Percentiles rank a stretch among this genome's conserved stretches.
Evolutionary conservation across 2,329 filamentous ascomycete species (phyloP).

Genomic region (Colletotrichum australisinense): DNA sequence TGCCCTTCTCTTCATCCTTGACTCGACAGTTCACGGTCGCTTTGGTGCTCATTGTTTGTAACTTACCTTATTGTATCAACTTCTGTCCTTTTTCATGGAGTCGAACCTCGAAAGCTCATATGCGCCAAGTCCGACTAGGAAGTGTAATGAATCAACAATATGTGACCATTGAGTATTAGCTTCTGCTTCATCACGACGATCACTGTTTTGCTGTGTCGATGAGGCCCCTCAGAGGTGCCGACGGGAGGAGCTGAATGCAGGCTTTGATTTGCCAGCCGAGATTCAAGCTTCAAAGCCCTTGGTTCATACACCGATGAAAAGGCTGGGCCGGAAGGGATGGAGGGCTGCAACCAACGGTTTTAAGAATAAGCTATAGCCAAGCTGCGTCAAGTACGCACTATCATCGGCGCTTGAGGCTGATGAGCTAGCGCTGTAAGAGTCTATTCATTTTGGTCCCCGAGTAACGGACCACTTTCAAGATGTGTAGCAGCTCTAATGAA

Average conservation of each 20-base stretch:
- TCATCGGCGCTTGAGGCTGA: neutral
- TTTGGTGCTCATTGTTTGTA: neutral
- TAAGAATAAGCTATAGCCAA: neutral
- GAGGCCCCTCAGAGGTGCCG: neutral
- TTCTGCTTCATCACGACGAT: neutral
- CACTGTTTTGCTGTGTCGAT: neutral
- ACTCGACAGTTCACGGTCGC: neutral
- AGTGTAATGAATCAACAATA: neutral
- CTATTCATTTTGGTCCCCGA: neutral
- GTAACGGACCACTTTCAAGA: neutral
- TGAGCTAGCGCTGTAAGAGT: neutral
- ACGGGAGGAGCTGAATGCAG: neutral
- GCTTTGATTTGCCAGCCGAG: neutral
- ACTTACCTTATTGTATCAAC: neutral
- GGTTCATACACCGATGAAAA: constrained; percentile 2
- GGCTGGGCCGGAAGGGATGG: no score
- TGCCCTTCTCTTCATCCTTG: neutral
- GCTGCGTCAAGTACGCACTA: neutral
- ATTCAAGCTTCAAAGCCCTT: constrained; percentile 4
- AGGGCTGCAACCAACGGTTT: neutral
- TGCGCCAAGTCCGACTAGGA: neutral
- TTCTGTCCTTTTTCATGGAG: neutral
- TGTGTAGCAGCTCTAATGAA: no score
- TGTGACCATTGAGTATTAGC: neutral
- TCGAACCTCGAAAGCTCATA: neutral